These are phyloP conservation scores for Phyllosticta citribraziliensis DNA, from an alignment of 2,329 filamentous ascomycete genomes.

Conservation along the genomic window DNA sequence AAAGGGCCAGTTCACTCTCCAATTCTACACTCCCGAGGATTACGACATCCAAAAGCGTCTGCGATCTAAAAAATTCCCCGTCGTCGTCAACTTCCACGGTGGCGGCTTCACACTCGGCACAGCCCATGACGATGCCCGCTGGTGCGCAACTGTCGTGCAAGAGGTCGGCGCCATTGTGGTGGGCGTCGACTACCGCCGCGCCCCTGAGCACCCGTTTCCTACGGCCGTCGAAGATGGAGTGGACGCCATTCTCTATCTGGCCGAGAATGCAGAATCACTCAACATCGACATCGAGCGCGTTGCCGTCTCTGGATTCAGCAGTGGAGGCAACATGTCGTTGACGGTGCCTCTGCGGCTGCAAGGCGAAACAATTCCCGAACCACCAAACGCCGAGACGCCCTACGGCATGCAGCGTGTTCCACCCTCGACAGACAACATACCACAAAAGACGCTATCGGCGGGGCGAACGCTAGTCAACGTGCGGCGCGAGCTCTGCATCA, in stretches of 20 bases:
- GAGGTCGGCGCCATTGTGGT: slow-evolving; percentile 49
- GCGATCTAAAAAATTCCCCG: slow-evolving; percentile 40
- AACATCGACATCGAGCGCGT: slow-evolving; percentile 49
- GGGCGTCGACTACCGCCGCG: slow-evolving; percentile 51
- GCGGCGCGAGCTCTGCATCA: slow-evolving; percentile 36
- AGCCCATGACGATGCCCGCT: slow-evolving; percentile 51
- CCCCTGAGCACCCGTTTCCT: slow-evolving; percentile 53
- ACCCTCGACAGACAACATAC: slow-evolving; percentile 4
- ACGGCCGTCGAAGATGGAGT: slow-evolving; percentile 55
- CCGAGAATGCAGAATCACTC: slow-evolving; percentile 45
- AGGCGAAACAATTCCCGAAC: slow-evolving; percentile 29
- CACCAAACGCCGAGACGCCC: slow-evolving; percentile 17
- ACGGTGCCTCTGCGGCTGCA: slow-evolving; percentile 51
- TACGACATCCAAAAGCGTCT: slow-evolving; percentile 35
- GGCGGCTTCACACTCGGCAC: slow-evolving; percentile 53
- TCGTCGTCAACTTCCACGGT: slow-evolving; percentile 55
- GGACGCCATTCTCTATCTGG: slow-evolving; percentile 50
- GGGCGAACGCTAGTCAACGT: slow-evolving; percentile 10
- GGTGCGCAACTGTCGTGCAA: slow-evolving; percentile 47
- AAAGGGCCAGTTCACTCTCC: slow-evolving; percentile 41
- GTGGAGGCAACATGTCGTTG: slow-evolving; percentile 53
- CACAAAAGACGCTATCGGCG: slow-evolving; percentile 4
- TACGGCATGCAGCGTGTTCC: slow-evolving; percentile 6
- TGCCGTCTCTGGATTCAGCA: slow-evolving; percentile 52
- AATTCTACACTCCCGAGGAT: slow-evolving; percentile 51